These are phyloP conservation scores for Cadophora malorum DNA, from an alignment of 2,329 filamentous ascomycete genomes.

Conservation along the genomic window DNA sequence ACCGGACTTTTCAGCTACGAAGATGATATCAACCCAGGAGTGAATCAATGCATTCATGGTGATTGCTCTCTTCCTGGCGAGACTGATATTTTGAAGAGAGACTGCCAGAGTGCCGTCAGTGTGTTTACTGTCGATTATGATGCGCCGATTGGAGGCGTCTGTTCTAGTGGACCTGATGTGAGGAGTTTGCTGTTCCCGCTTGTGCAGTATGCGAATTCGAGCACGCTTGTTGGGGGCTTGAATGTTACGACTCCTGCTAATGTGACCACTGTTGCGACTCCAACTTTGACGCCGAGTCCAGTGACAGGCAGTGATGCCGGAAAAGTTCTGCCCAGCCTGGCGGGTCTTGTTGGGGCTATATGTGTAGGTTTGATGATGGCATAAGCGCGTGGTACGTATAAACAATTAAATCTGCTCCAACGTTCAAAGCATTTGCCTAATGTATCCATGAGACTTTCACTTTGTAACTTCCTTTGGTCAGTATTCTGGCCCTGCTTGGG, in stretches of 20 bases:
- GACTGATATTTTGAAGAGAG: constrained; percentile 53
- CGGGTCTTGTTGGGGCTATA: not conserved
- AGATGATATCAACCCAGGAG: constrained; percentile 49
- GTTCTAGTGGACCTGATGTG: constrained; percentile 18
- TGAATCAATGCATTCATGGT: constrained; percentile 58
- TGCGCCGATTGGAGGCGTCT: constrained; percentile 47
- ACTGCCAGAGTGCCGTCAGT: constrained; percentile 49
- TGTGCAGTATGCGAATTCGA: constrained; percentile 19
- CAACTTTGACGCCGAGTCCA: not conserved
- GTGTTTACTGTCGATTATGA: constrained; percentile 59
- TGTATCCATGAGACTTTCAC: too few species aligned
- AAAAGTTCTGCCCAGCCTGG: not conserved
- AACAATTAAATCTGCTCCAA: too few species aligned
- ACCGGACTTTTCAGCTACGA: constrained; percentile 53
- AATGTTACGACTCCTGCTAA: not conserved
- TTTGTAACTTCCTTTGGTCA: too few species aligned
- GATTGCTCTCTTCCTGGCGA: constrained; percentile 58
- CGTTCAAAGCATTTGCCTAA: too few species aligned
- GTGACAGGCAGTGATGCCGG: constrained; percentile 1
- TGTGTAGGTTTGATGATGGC: not conserved
- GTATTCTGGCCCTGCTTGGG: too few species aligned
- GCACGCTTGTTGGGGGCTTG: not conserved
- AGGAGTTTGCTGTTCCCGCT: constrained; percentile 19
- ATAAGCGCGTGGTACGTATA: too few species aligned
- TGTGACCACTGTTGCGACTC: not conserved